phyloP scores from a whole-genome alignment of 768 basidiomycete genomes.

The Hypholoma sublateritium region DNA sequence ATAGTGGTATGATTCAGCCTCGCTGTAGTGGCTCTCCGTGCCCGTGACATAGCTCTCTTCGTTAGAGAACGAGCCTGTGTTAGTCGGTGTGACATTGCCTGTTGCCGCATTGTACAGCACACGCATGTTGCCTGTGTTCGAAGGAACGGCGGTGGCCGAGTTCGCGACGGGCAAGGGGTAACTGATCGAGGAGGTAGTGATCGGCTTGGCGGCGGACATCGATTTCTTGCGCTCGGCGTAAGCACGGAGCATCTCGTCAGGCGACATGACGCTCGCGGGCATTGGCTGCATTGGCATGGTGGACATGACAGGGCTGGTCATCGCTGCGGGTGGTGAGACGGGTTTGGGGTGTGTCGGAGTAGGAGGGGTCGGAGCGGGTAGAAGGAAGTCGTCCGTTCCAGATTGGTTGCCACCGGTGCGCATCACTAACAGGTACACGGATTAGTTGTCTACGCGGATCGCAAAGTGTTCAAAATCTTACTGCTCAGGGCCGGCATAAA shows the following conservation, averaged over 20 bases:
- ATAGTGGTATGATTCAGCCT: conserved; percentile 3
- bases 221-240: conserved; percentile 35
- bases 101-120: conserved; percentile 21
- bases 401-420: conserved; percentile 46
- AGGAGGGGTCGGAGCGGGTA: conserved; percentile 29
- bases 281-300: conserved; percentile 31
- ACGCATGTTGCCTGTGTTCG: conserved; percentile 11
- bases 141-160: conserved; percentile 3
- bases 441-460: conserved; percentile 5
- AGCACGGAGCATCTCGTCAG: conserved; percentile 77
- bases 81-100: conserved; percentile 11
- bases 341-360: neutral
- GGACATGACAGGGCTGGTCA: conserved; percentile 30
- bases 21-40: conserved; percentile 1
- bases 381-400: conserved; percentile 40
- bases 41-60: neutral
- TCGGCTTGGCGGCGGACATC: conserved; percentile 4
- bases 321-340: neutral
- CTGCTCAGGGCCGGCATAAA: conserved; percentile 69
- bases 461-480: conserved; percentile 30
- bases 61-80: neutral
- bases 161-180: conserved; percentile 24
- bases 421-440: conserved; percentile 54
- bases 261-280: conserved; percentile 45
- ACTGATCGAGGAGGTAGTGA: conserved; percentile 16